Conservation (phyloP, 208 protist species). For the Crithidia acanthocephali region DNA sequence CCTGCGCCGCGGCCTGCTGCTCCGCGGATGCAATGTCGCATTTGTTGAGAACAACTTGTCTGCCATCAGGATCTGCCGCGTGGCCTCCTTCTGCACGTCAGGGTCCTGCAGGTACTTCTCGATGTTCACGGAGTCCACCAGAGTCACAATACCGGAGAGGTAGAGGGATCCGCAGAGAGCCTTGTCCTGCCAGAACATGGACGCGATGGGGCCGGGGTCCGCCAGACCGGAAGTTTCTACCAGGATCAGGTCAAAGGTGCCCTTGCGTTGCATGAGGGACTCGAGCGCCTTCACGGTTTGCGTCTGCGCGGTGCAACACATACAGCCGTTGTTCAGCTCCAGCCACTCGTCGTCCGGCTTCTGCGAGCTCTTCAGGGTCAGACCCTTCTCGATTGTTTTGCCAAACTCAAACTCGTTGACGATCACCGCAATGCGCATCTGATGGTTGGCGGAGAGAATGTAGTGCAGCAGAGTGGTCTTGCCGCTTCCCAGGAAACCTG, state of each 20-base stretch:
- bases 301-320: conserved; percentile 95
- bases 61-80: conserved; percentile 93
- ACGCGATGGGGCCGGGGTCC: conserved; percentile 92
- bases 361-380: conserved; percentile 90
- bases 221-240: conserved; percentile 93
- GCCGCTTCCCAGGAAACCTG: conserved; percentile 93
- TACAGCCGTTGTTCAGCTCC: conserved; percentile 96
- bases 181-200: conserved; percentile 96
- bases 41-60: conserved; percentile 97
- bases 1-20: conserved; percentile 53
- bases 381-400: conserved; percentile 91
- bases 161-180: conserved; percentile 77
- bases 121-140: conserved; percentile 92
- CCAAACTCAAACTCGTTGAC: conserved; percentile 95
- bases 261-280: conserved; percentile 79
- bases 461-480: conserved; percentile 95
- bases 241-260: conserved; percentile 91
- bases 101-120: conserved; percentile 68
- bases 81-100: conserved; percentile 72
- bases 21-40: conserved; percentile 81
- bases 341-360: conserved; percentile 95
- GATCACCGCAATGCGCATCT: conserved; percentile 94
- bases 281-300: conserved; percentile 89
- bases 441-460: conserved; percentile 88
- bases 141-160: conserved; percentile 89